phyloP scores from a whole-genome alignment of 1,139 yeast species.

The Geotrichum siamense region DNA sequence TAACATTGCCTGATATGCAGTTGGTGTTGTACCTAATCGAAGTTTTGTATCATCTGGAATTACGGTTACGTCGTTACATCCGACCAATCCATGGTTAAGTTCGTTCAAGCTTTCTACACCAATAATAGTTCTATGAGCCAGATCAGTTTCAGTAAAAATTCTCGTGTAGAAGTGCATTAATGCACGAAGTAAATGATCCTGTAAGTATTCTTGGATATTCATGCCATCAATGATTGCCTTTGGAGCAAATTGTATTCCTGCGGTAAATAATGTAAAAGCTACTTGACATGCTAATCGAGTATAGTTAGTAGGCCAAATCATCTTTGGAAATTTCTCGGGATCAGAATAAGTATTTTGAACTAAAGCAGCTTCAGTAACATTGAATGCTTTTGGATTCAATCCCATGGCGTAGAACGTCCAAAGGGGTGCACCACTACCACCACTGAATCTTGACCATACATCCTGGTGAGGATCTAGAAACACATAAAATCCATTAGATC shows the following conservation, averaged over 20 bases:
- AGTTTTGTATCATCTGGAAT: conserved; percentile 26
- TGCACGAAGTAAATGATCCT: conserved; percentile 53
- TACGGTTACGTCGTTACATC: conserved; percentile 24
- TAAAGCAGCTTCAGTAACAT: conserved; percentile 67
- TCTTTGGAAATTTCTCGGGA: conserved; percentile 41
- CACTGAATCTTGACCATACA: conserved; percentile 76
- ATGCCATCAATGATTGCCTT: conserved; percentile 58
- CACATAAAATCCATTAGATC: conserved; percentile 62
- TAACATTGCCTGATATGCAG: conserved; percentile 31
- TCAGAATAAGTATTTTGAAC: conserved; percentile 46
- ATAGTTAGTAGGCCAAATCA: conserved; percentile 90
- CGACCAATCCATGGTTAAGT: conserved; percentile 48
- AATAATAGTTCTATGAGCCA: conserved; percentile 43
- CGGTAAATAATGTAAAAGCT: conserved; percentile 80
- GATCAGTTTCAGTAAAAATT: conserved; percentile 46
- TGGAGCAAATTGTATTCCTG: conserved; percentile 65
- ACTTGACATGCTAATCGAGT: conserved; percentile 64
- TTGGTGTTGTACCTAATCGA: conserved; percentile 30
- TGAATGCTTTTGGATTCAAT: conserved; percentile 57
- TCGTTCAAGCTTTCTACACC: conserved; percentile 88
- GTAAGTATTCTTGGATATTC: conserved; percentile 74
- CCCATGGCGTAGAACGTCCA: conserved; percentile 92
- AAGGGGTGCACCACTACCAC: conserved; percentile 90
- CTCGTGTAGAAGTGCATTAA: conserved; percentile 48
- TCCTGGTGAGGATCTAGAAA: conserved; percentile 87